Percentiles rank a stretch among this genome's conserved stretches.
Evolutionary conservation across 176 grass and related monocot species (phyloP).

Genomic region (Eremochloa ophiuroides): DNA sequence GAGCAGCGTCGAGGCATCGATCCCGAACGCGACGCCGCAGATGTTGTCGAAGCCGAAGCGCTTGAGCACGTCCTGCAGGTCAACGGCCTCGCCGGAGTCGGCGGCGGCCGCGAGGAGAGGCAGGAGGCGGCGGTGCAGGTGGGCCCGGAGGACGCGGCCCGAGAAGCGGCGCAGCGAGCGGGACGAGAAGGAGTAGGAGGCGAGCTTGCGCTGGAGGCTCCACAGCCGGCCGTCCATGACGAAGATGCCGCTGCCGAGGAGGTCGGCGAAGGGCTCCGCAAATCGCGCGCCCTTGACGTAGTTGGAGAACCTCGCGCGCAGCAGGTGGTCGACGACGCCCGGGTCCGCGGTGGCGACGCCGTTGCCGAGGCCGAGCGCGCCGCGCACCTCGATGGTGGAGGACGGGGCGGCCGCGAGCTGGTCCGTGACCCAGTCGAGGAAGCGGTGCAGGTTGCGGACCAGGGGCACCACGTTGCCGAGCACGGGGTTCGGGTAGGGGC

Average conservation of each 20-base stretch:
- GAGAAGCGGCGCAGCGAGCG: slow-evolving; percentile 44
- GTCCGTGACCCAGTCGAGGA: slow-evolving; percentile 76
- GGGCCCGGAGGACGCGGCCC: slow-evolving; percentile 24
- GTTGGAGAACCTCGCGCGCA: slow-evolving; percentile 46
- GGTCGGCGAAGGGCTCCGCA: slow-evolving; percentile 30
- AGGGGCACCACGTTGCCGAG: slow-evolving; percentile 50
- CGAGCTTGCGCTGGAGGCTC: slow-evolving; percentile 65
- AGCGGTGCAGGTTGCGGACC: slow-evolving; percentile 59
- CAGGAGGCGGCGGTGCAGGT: slow-evolving; percentile 38
- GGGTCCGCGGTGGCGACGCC: slow-evolving; percentile 71
- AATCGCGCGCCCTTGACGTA: slow-evolving; percentile 70
- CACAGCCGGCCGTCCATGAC: slow-evolving; percentile 47
- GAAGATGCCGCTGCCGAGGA: slow-evolving; percentile 57
- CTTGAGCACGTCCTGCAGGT: slow-evolving; percentile 56
- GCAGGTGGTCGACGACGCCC: slow-evolving; percentile 44
- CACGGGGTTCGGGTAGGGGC: slow-evolving; percentile 53
- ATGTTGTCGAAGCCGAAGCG: slow-evolving; percentile 62
- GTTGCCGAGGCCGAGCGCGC: slow-evolving; percentile 31
- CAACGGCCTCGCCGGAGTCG: slow-evolving; percentile 4
- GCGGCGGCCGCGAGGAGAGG: slow-evolving; percentile 40
- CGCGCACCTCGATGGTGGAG: slow-evolving; percentile 53
- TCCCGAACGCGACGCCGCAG: slow-evolving; percentile 52
- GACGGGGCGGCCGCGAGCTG: slow-evolving; percentile 42
- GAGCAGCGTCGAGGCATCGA: slow-evolving; percentile 34
- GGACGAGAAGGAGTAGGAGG: slow-evolving; percentile 53